Percentiles rank a stretch among this genome's conserved stretches.
These are phyloP conservation scores for Aspergillus flavus DNA, from an alignment of 2,329 filamentous ascomycete genomes.

Conservation along the genomic window DNA sequence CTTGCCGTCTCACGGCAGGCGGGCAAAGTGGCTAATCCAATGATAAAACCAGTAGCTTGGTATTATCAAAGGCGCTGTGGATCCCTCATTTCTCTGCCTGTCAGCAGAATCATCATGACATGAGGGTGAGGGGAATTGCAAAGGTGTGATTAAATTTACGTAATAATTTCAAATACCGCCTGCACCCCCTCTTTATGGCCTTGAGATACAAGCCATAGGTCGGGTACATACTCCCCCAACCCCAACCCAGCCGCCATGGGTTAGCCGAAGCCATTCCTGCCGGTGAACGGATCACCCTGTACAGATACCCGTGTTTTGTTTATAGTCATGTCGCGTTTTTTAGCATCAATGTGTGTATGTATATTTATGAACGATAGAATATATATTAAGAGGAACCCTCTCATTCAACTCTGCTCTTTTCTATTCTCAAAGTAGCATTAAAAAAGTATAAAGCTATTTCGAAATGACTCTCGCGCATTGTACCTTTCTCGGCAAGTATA, in stretches of 20 bases:
- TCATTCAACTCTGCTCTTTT: neutral
- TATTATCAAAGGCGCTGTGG: neutral
- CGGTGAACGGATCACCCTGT: neutral
- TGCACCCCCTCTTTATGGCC: neutral
- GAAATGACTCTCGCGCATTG: too few species aligned
- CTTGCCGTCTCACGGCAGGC: neutral
- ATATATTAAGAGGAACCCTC: neutral
- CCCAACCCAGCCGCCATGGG: neutral
- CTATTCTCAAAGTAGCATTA: neutral
- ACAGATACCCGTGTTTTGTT: conserved; percentile 4
- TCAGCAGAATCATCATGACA: neutral
- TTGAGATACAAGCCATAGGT: neutral
- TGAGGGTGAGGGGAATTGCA: neutral
- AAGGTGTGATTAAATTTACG: neutral
- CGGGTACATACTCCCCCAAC: neutral
- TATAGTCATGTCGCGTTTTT: neutral
- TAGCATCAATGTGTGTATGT: conserved; percentile 5
- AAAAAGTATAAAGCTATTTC: too few species aligned
- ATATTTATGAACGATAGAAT: conserved; percentile 7
- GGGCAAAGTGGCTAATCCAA: neutral
- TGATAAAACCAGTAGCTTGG: neutral
- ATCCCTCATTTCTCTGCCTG: neutral
- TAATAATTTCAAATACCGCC: neutral
- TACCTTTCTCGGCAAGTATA: neutral
- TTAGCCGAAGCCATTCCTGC: neutral